phyloP scores from a whole-genome alignment of 495 filamentous ascomycete species.

The Neurospora hispaniola region DNA sequence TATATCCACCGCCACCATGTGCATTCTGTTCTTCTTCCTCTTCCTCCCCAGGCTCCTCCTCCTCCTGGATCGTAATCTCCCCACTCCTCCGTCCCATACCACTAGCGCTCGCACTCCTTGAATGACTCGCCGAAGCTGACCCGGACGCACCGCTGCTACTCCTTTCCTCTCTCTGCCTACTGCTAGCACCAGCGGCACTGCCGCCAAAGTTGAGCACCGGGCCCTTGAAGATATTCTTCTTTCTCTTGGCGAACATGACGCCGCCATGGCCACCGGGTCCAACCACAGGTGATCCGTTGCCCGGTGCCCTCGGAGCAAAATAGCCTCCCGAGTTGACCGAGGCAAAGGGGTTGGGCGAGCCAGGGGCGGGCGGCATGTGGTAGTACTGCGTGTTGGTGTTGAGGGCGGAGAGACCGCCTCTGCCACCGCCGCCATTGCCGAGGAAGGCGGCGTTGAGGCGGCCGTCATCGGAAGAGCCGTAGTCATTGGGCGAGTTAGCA shows the following conservation, averaged over 20 bases:
- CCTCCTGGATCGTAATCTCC: constrained; percentile 73
- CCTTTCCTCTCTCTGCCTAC: constrained; percentile 7
- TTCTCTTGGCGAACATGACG: constrained; percentile 82
- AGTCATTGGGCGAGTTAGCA: constrained; percentile 4
- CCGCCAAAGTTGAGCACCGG: constrained; percentile 49
- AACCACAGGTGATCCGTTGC: background rate
- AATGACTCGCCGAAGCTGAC: constrained; percentile 19
- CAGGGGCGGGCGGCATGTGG: background rate
- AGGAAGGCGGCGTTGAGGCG: background rate
- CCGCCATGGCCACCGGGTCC: constrained; percentile 35
- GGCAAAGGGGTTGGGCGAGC: background rate
- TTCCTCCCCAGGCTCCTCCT: constrained; percentile 57
- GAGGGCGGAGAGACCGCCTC: background rate
- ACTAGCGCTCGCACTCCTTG: constrained; percentile 42
- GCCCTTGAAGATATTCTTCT: constrained; percentile 81
- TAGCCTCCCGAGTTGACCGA: constrained; percentile 3
- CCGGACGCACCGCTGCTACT: constrained; percentile 18
- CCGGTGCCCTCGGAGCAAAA: background rate
- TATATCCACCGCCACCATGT: background rate
- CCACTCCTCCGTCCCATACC: constrained; percentile 46
- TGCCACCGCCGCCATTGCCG: background rate
- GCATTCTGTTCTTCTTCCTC: constrained; percentile 13
- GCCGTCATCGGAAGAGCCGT: background rate
- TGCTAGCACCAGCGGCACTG: constrained; percentile 11
- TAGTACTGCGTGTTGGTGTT: background rate